Percentiles rank a stretch among this genome's conserved stretches.
phyloP scores from a whole-genome alignment of 306 rosid species.

The Hippophae gyantsensis region DNA sequence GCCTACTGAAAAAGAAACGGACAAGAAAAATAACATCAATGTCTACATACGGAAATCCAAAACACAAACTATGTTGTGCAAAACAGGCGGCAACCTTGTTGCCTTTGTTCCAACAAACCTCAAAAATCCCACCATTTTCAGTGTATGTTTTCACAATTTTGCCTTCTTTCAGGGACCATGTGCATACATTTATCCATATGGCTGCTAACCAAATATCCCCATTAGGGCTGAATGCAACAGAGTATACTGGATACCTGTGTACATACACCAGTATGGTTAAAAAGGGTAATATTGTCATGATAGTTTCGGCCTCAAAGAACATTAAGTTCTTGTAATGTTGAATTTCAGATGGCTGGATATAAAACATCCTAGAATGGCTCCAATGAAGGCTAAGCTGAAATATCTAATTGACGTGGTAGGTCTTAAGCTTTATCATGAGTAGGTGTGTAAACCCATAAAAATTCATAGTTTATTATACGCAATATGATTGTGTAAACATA shows the following conservation, averaged over 20 bases:
- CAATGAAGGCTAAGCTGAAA: too few species aligned
- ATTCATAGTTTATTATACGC: too few species aligned
- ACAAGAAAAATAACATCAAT: background rate
- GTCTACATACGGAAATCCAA: slow-evolving; percentile 52
- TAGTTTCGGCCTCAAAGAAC: too few species aligned
- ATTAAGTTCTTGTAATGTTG: background rate
- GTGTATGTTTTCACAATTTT: slow-evolving; percentile 22
- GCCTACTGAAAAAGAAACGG: background rate
- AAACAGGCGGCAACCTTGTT: slow-evolving; percentile 27
- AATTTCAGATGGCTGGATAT: too few species aligned
- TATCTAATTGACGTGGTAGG: too few species aligned
- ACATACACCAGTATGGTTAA: slow-evolving; percentile 2
- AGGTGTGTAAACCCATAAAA: too few species aligned
- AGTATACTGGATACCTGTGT: slow-evolving; percentile 49
- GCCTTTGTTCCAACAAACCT: slow-evolving; percentile 30
- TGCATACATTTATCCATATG: slow-evolving; percentile 31
- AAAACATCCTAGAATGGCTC: too few species aligned
- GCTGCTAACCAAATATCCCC: slow-evolving; percentile 30
- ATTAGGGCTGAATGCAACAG: slow-evolving; percentile 27
- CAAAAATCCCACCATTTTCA: slow-evolving; percentile 27
- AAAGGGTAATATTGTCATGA: background rate
- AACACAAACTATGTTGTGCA: slow-evolving; percentile 23
- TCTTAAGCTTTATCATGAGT: too few species aligned
- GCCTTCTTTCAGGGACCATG: slow-evolving; percentile 28
- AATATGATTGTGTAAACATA: too few species aligned